Evolutionary conservation across 805 yeast species (phyloP).

Genomic region (Nakazawaea siamensis): DNA sequence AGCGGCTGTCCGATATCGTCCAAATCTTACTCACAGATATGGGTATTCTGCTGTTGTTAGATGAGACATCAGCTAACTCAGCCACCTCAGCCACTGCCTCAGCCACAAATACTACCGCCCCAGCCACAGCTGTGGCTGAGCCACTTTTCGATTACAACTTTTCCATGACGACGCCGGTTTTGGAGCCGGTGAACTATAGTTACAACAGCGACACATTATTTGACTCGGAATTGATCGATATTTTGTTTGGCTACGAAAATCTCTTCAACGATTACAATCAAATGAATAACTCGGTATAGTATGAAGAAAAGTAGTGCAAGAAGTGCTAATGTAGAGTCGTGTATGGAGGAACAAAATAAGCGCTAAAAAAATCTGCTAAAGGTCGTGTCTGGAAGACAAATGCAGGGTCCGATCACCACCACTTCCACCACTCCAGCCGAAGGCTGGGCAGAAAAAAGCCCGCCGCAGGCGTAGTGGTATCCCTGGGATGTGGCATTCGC

Average conservation of each 20-base stretch:
- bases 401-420: no score
- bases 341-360: background rate
- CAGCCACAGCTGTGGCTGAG: background rate
- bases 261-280: constrained; percentile 9
- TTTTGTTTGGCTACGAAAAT: constrained; percentile 10
- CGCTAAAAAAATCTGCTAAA: no score
- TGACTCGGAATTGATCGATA: constrained; percentile 10
- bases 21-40: constrained; percentile 33
- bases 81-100: background rate
- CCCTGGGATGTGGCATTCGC: no score
- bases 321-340: background rate
- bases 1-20: constrained; percentile 32
- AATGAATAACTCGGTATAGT: constrained; percentile 5
- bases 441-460: no score
- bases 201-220: constrained; percentile 9
- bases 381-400: no score
- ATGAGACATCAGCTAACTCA: constrained; percentile 6
- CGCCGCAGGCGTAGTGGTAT: no score
- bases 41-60: constrained; percentile 25
- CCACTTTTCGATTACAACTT: no score
- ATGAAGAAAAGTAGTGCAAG: background rate
- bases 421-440: no score
- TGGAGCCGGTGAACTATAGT: constrained; percentile 10
- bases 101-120: background rate
- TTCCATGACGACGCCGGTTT: background rate